These are phyloP conservation scores for Aspergillus conjunctus DNA, from an alignment of 495 filamentous ascomycete genomes.

Conservation along the genomic window DNA sequence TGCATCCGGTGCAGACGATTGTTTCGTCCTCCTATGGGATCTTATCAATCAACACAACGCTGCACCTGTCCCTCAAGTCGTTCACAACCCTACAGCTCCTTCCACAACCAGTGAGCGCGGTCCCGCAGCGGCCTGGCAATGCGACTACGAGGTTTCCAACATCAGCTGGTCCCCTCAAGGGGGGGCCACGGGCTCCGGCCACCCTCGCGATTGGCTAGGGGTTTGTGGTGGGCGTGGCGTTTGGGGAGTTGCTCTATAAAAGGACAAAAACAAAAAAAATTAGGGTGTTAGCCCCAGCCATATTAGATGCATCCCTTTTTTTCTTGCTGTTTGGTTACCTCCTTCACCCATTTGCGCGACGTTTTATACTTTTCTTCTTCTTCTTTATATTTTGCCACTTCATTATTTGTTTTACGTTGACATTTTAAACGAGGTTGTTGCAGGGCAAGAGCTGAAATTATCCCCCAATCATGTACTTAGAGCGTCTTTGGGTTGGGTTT, in stretches of 20 bases:
- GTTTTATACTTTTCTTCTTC: constrained; percentile 8
- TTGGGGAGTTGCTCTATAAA: constrained; percentile 79
- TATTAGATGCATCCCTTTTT: constrained; percentile 19
- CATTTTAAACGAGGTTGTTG: constrained; percentile 9
- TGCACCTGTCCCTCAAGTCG: constrained; percentile 45
- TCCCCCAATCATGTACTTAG: constrained; percentile 13
- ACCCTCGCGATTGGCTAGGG: constrained; percentile 89
- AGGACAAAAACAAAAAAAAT: constrained; percentile 15
- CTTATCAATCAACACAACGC: constrained; percentile 69
- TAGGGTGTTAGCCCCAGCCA: constrained; percentile 13
- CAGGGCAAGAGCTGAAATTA: constrained; percentile 7
- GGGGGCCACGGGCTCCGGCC: constrained; percentile 57
- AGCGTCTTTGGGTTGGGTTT: constrained; percentile 17
- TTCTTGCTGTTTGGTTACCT: constrained; percentile 5
- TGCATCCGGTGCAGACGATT: constrained; percentile 91
- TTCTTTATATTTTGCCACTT: constrained; percentile 15
- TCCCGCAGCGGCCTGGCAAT: constrained; percentile 86
- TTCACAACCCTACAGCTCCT: constrained; percentile 38
- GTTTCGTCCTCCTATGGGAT: constrained; percentile 90
- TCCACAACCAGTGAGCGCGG: constrained; percentile 52
- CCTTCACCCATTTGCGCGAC: constrained; percentile 8
- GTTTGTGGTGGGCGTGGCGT: constrained; percentile 89
- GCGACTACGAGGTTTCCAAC: constrained; percentile 95
- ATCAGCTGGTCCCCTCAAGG: constrained; percentile 91
- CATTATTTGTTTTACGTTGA: constrained; percentile 7